Conservation (phyloP, 495 filamentous ascomycete species). For the Penicillium argentinense region DNA sequence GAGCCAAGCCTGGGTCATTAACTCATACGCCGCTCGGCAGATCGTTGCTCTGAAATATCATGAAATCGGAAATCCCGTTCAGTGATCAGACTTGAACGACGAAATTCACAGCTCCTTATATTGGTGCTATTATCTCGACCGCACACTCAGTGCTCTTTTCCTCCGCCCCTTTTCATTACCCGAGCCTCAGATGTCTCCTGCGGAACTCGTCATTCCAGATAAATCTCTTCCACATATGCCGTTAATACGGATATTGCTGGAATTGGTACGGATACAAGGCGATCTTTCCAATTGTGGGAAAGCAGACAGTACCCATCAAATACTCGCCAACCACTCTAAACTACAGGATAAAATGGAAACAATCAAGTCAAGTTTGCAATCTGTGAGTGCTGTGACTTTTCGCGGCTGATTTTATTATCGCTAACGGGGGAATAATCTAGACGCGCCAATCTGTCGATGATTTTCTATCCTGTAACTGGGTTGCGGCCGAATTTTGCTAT, state of each 20-base stretch:
- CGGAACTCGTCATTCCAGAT: constrained; percentile 10
- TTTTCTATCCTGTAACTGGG: constrained; percentile 19
- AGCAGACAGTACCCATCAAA: constrained; percentile 3
- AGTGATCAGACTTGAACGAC: constrained; percentile 7
- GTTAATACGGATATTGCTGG: constrained; percentile 21
- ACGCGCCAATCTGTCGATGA: constrained; percentile 13
- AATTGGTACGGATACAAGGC: constrained; percentile 28
- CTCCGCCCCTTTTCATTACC: constrained; percentile 25
- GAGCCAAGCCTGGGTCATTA: constrained; percentile 28
- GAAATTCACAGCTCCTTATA: constrained; percentile 25
- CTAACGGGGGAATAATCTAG: too few relatives aligned
- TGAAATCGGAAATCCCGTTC: constrained; percentile 4
- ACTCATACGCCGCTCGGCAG: constrained; percentile 29
- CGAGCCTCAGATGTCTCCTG: constrained; percentile 14
- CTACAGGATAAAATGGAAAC: constrained; percentile 21
- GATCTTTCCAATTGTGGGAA: constrained; percentile 10
- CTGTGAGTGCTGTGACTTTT: constrained; percentile 11
- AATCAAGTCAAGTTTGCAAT: constrained; percentile 19
- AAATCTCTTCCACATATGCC: constrained; percentile 14
- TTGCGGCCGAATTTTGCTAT: constrained; percentile 28
- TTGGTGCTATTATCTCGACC: constrained; percentile 34
- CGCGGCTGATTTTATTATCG: too few relatives aligned
- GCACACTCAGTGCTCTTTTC: constrained; percentile 29
- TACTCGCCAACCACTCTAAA: constrained; percentile 12
- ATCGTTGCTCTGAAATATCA: constrained; percentile 29